These are phyloP conservation scores for Auricularia heimuer DNA, from an alignment of 768 basidiomycete species.

Conservation along the genomic window DNA sequence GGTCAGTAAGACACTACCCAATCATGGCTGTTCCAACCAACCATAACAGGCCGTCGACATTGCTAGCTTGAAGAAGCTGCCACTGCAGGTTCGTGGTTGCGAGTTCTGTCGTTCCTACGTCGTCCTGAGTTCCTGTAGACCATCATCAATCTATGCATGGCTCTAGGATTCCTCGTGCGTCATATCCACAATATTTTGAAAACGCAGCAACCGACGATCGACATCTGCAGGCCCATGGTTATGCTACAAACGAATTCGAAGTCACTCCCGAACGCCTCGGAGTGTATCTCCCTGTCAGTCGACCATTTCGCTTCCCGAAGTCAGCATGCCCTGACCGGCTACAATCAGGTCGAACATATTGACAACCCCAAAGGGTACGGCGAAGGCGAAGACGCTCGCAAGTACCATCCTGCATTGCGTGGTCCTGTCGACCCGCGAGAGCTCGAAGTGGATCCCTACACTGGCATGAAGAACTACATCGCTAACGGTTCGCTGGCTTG, in stretches of 20 bases:
- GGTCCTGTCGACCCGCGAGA: conserved; percentile 80
- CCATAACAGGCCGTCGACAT: conserved; percentile 67
- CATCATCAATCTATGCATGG: conserved; percentile 83
- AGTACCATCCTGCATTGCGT: conserved; percentile 66
- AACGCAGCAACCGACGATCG: not conserved
- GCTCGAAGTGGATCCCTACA: conserved; percentile 71
- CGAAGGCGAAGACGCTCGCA: conserved; percentile 70
- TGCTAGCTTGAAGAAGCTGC: conserved; percentile 63
- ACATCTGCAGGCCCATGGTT: conserved; percentile 53
- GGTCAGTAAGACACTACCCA: conserved; percentile 22
- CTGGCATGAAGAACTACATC: conserved; percentile 95
- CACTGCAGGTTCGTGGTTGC: conserved; percentile 42
- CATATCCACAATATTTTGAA: not conserved
- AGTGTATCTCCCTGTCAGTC: conserved; percentile 67
- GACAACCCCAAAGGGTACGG: conserved; percentile 91
- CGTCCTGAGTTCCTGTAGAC: conserved; percentile 34
- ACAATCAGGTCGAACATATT: conserved; percentile 64
- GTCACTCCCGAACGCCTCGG: conserved; percentile 77
- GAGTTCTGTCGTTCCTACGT: not conserved
- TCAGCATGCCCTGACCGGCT: not conserved
- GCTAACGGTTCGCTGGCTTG: conserved; percentile 47
- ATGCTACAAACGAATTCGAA: conserved; percentile 77
- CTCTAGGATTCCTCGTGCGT: conserved; percentile 75
- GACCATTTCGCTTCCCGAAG: not conserved
- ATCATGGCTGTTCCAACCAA: not conserved